These are phyloP conservation scores for Claviceps pusilla DNA, from an alignment of 2,329 filamentous ascomycete genomes.

Conservation along the genomic window DNA sequence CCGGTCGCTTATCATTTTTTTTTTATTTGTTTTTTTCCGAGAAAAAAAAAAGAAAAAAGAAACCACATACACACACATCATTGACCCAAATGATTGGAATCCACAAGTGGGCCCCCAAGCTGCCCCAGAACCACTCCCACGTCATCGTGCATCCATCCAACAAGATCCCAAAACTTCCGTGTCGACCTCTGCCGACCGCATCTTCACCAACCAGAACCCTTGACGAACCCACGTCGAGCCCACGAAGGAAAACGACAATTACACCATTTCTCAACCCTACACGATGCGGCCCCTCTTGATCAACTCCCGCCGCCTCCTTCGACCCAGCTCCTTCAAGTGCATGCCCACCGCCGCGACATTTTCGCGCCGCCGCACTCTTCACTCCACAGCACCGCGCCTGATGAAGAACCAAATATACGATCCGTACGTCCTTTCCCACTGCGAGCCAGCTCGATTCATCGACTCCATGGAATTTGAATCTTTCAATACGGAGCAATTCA, in stretches of 20 bases:
- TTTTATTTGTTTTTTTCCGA: too few species aligned
- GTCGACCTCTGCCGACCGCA: neutral
- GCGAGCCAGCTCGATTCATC: neutral
- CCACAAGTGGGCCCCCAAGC: neutral
- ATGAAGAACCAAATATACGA: constrained; percentile 11
- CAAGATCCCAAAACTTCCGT: neutral
- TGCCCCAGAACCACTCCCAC: neutral
- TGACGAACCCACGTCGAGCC: too few species aligned
- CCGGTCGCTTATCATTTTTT: too few species aligned
- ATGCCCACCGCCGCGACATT: neutral
- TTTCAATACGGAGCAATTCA: too few species aligned
- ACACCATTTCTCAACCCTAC: neutral
- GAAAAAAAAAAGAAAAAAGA: neutral
- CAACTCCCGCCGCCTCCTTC: neutral
- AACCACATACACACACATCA: neutral
- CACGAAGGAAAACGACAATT: too few species aligned
- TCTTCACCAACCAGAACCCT: too few species aligned
- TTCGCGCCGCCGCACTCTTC: neutral
- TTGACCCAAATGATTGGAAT: neutral
- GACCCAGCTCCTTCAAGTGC: neutral
- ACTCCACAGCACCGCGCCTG: constrained; percentile 5
- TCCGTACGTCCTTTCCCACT: constrained; percentile 5
- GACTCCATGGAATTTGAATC: too few species aligned
- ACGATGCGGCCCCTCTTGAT: neutral
- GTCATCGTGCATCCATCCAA: neutral